Base-by-base conservation (phyloP, 129 eudicot genomes). In the Solidago caesia region DNA sequence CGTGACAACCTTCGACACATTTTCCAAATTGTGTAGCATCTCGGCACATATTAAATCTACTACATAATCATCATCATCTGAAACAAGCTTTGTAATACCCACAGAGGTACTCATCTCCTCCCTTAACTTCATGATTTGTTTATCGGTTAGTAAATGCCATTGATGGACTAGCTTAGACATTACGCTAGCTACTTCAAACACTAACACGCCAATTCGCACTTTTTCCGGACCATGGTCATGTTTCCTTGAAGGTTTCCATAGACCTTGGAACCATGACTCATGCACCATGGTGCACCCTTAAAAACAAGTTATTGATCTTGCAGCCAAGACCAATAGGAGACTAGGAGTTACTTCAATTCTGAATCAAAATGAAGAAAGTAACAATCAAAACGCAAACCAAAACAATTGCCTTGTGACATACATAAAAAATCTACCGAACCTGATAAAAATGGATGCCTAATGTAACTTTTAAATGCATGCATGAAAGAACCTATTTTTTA, bases 111-210 rank as follows among this genome's bases (percentile, higher is more conserved):
- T 56, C 42, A 91, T 88, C 63, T 91, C 97, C 56, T 88, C 89
- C 76, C 96, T 91, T 66, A 83, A 61, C 61, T 72, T 88, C 76
- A 60, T 48, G 26, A 91, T 82, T 51, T 91, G 92, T 52, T 88
- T 83, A 75, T 91, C 97, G 15, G 81, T 76, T 61, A 91, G 62
- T 7, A 83, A 83, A 15, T 84, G 84, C 97, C 97, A 91, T 33
- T 88, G 81, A 72, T 86, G 82, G 44, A 91, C 85, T 68, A 88
- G 64, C 78, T 91, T 91, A 16, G 96, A 86, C 90, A 88, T 91
- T 80, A 84, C 81, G 62, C 90, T 88, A 53, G 90, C 92, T 33
- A 89, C 92, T 79, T 91, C 97, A 71, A 91, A 91, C 5, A 92
- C 90, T 72, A 91, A 69, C 6, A 91, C 96, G 8, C 85, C 92